phyloP scores from a whole-genome alignment of 805 yeast genomes.

The Monosporozyma siamensis region DNA sequence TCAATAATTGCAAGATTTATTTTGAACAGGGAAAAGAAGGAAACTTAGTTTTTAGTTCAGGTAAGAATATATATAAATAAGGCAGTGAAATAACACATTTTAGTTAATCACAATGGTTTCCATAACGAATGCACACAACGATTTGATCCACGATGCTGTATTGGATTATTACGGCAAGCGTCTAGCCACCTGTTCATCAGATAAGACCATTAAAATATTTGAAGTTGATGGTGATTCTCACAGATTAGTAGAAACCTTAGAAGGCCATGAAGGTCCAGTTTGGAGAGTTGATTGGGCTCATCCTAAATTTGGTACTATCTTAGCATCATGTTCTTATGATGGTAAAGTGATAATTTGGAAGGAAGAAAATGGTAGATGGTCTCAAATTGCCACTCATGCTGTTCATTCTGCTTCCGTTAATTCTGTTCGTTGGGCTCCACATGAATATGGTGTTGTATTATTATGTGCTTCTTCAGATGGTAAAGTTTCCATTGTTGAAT shows the following conservation, averaged over 20 bases:
- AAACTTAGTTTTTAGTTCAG: too few species aligned
- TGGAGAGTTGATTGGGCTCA: constrained; percentile 99
- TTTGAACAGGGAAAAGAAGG: too few species aligned
- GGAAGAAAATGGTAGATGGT: constrained; percentile 85
- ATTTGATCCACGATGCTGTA: constrained; percentile 91
- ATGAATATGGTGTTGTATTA: constrained; percentile 87
- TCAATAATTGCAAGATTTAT: too few species aligned
- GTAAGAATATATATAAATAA: background rate
- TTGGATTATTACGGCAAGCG: constrained; percentile 94
- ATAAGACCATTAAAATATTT: constrained; percentile 88
- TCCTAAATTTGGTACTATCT: constrained; percentile 90
- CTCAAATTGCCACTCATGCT: constrained; percentile 74
- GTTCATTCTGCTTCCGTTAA: constrained; percentile 92
- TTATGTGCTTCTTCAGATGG: constrained; percentile 93
- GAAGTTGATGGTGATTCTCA: constrained; percentile 83
- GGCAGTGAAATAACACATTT: too few species aligned
- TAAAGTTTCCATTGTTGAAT: constrained; percentile 79
- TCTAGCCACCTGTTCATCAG: constrained; percentile 92
- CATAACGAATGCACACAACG: constrained; percentile 85
- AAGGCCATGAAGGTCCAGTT: constrained; percentile 96
- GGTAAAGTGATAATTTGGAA: constrained; percentile 94
- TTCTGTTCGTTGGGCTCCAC: constrained; percentile 95
- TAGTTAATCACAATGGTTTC: constrained; percentile 62
- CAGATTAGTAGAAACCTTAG: constrained; percentile 70
- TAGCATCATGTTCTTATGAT: constrained; percentile 92